Conservation (phyloP, 148 eudicot species). For the Diospyros lotus region DNA sequence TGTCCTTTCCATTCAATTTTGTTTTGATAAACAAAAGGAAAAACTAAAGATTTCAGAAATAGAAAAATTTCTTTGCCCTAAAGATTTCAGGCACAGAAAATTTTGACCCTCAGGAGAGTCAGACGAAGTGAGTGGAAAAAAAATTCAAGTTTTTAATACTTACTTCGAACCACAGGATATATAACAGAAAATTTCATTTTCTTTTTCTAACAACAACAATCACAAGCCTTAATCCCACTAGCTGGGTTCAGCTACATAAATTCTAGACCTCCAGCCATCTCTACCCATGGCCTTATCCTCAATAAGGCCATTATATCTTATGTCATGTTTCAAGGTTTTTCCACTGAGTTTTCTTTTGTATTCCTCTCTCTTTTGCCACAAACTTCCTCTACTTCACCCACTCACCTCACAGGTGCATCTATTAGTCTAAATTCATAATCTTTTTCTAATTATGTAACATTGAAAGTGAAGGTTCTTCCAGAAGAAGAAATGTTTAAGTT, state of each 20-base stretch:
- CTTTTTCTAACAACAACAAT: too few relatives aligned
- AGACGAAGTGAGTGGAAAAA: background rate
- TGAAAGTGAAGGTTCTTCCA: background rate
- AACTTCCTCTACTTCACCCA: too few relatives aligned
- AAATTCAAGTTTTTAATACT: background rate
- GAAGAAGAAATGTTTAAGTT: background rate
- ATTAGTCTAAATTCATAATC: background rate
- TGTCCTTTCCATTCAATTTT: background rate
- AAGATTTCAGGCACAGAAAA: background rate
- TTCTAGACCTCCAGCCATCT: too few relatives aligned
- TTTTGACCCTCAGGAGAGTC: background rate
- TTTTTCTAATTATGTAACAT: background rate
- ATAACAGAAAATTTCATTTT: too few relatives aligned
- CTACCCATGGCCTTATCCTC: too few relatives aligned
- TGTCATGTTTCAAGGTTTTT: too few relatives aligned
- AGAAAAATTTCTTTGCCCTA: background rate
- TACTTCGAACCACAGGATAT: background rate
- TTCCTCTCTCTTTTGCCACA: too few relatives aligned
- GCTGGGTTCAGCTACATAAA: too few relatives aligned
- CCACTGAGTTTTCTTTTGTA: too few relatives aligned
- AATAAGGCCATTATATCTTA: too few relatives aligned
- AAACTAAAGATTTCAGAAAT: background rate
- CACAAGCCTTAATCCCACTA: too few relatives aligned
- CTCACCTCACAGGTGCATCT: background rate
- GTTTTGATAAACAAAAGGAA: too few relatives aligned